Evolutionary conservation across 176 grass and related monocot species (phyloP).

Genomic region (Tillandsia leiboldiana): DNA sequence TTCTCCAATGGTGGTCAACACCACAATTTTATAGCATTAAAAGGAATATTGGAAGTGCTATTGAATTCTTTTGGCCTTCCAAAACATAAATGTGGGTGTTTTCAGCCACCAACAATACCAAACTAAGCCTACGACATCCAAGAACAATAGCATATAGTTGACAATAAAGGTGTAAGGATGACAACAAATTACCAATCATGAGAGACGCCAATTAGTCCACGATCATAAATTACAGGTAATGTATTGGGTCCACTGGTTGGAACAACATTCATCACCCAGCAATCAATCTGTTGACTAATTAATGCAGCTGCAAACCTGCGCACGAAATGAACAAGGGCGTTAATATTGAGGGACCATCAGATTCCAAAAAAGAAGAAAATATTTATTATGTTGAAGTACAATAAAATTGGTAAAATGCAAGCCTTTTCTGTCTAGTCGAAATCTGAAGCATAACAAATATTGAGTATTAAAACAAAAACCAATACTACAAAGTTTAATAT

Average conservation of each 20-base stretch:
- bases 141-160: no score
- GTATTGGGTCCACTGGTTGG: slow-evolving; percentile 33
- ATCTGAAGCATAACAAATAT: not conserved
- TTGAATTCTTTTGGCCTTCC: no score
- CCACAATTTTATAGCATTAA: no score
- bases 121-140: no score
- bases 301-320: slow-evolving; percentile 34
- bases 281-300: slow-evolving; percentile 22
- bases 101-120: no score
- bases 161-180: not conserved
- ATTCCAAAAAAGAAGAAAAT: not conserved
- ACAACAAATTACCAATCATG: slow-evolving; percentile 28
- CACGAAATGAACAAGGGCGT: not conserved
- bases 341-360: not conserved
- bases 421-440: not conserved
- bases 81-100: no score
- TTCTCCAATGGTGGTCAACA: no score
- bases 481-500: not conserved
- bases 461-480: not conserved
- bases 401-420: not conserved
- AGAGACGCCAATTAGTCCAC: slow-evolving; percentile 34
- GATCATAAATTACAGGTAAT: slow-evolving; percentile 38
- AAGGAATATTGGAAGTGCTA: no score
- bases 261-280: slow-evolving; percentile 44
- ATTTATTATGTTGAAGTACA: not conserved